Percentiles rank a stretch among this genome's conserved stretches.
Evolutionary conservation across 2,329 filamentous ascomycete genomes (phyloP).

Genomic region (Cordyceps cicadae): DNA sequence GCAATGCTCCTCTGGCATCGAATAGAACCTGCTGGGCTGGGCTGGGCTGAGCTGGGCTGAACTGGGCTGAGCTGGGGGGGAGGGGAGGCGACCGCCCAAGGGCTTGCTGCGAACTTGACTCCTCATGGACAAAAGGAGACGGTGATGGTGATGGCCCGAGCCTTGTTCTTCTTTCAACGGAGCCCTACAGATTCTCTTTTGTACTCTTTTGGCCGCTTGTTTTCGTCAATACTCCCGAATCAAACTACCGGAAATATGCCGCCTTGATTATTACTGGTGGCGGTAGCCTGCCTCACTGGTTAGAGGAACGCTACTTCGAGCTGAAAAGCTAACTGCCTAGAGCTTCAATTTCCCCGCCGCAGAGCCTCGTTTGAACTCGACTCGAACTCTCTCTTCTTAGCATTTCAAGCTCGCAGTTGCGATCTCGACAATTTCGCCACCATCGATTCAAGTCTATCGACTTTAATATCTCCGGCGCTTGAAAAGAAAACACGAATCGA

Average conservation of each 20-base stretch:
- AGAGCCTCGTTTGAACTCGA: not conserved
- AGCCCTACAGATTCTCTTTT: no score
- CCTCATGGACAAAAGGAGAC: not conserved
- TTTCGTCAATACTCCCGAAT: not conserved
- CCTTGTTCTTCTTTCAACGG: not conserved
- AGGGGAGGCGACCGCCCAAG: not conserved
- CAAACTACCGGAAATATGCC: not conserved
- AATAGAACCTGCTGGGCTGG: no score
- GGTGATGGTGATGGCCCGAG: not conserved
- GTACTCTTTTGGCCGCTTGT: not conserved
- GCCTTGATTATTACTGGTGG: not conserved
- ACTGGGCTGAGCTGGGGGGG: no score
- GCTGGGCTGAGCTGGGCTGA: no score
- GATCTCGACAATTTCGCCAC: not conserved
- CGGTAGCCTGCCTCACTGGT: not conserved
- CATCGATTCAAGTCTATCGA: no score
- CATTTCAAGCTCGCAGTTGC: not conserved
- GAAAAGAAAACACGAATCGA: not conserved
- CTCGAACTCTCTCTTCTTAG: no score
- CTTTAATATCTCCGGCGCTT: no score
- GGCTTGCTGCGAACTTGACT: not conserved
- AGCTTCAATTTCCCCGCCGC: not conserved
- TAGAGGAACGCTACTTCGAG: not conserved
- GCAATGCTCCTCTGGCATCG: no score
- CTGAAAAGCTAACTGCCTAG: not conserved